Evolutionary conservation across 1,284 basidiomycete species (phyloP), one percentile per base, ranked within the genome.

Genomic region (Bondarzewia mesenterica): DNA sequence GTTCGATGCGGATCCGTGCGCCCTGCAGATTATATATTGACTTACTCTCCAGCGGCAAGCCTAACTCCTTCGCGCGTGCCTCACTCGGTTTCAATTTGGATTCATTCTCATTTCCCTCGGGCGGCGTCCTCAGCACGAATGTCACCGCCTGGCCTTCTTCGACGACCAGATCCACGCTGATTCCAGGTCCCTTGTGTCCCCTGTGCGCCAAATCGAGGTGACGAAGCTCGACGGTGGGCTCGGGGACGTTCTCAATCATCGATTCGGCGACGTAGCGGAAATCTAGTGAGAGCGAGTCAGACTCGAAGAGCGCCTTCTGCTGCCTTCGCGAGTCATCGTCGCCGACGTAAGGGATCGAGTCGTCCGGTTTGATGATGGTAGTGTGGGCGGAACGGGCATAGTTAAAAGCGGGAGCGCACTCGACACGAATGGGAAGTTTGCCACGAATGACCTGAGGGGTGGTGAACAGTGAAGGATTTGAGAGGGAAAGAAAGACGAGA

Each of bases 391-490:
- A 77, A 12, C 84, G 76, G 2, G 90, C 91, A 59, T 96, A 96
- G 66, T 95, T 86, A 77, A 96, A 96, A 0, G 92, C 93, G 0
- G 93, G 93, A 0, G 90, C 90, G 58, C 89, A 93, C 67, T 94
- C 87, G 64, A 94, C 75, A 47, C 78, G 74, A 49, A 93, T 72
- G 0, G 86, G 81, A 26, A 93, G 70, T 2, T 61, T 72, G 2
- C 93, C 92, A 16, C 92, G 82, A 54, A 94, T 80, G 51, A 86
- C 79, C 78, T 80, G 50, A 7, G 22, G 7, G 42, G 14, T 6
- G 27, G 47, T 46, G 7, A 46, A 25, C 12, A 44, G 20, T 26
- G 18, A 43, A 26, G 43, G 25, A 27, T n/a, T 18, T 37, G 27
- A 27, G 16, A 3, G 10, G 7, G 18, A 23, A 22, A 42, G 23